phyloP scores from a whole-genome alignment of 2,329 filamentous ascomycete genomes.

The Knufia fluminis region DNA sequence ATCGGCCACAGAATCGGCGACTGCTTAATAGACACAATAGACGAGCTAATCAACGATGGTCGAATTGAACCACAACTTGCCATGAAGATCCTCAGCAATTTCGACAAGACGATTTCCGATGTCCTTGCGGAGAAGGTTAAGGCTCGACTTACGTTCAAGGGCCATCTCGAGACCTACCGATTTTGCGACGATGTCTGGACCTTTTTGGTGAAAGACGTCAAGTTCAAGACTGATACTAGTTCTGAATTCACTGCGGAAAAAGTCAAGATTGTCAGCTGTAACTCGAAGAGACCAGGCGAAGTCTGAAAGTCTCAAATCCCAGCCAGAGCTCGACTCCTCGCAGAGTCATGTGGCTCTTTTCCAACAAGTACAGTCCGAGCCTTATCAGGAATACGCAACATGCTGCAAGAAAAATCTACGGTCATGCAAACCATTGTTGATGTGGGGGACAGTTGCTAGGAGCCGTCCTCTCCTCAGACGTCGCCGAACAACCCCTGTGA shows the following conservation, averaged over 20 bases:
- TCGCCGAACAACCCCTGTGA: too few species aligned
- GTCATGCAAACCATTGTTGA: too few species aligned
- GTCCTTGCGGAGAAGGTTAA: slow-evolving; percentile 88
- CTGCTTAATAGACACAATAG: slow-evolving; percentile 89
- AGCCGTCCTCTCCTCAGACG: too few species aligned
- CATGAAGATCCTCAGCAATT: slow-evolving; percentile 95
- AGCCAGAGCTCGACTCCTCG: not conserved
- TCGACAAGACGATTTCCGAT: slow-evolving; percentile 87
- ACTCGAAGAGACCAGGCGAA: slow-evolving; percentile 70
- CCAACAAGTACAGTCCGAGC: too few species aligned
- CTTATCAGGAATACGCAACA: too few species aligned
- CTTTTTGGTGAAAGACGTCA: slow-evolving; percentile 95
- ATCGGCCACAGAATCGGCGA: slow-evolving; percentile 65
- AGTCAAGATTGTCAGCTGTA: slow-evolving; percentile 98
- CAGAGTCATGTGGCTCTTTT: too few species aligned
- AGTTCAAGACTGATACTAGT: slow-evolving; percentile 91
- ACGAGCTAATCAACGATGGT: slow-evolving; percentile 87
- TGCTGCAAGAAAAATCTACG: too few species aligned
- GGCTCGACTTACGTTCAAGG: slow-evolving; percentile 89
- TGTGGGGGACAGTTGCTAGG: too few species aligned
- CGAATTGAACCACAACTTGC: slow-evolving; percentile 96
- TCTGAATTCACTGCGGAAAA: slow-evolving; percentile 72
- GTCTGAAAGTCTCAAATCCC: slow-evolving; percentile 9
- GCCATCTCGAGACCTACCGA: slow-evolving; percentile 93
- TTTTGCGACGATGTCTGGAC: slow-evolving; percentile 99